Percentiles rank a stretch among this genome's conserved stretches.
Evolutionary conservation across 1,284 basidiomycete genomes (phyloP).

Genomic region (Mrakiaceae sp.): DNA sequence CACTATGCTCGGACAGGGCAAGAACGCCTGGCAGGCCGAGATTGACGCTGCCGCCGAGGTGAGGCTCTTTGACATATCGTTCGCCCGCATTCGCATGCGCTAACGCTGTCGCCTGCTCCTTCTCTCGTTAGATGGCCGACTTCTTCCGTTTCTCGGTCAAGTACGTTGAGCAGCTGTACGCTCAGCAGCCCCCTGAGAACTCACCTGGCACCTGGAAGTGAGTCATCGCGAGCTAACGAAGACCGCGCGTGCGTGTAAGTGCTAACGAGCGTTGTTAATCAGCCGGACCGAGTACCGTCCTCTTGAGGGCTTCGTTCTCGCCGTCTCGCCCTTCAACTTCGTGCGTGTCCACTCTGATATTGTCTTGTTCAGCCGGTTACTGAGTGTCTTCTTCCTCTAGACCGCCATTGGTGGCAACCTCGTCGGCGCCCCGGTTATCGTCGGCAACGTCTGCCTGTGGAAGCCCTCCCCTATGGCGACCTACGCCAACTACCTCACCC

Average conservation of each 20-base stretch:
- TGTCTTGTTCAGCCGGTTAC: background rate
- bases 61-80: conserved; percentile 22
- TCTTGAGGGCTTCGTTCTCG: conserved; percentile 93
- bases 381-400: conserved; percentile 14
- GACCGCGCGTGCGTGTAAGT: background rate
- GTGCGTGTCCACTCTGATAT: conserved; percentile 7
- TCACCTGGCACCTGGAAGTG: conserved; percentile 86
- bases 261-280: conserved; percentile 2
- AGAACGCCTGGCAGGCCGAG: conserved; percentile 99
- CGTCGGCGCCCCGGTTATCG: conserved; percentile 68
- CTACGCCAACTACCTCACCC: conserved; percentile 86
- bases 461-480: conserved; percentile 94
- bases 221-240: conserved; percentile 30
- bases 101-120: background rate
- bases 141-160: conserved; percentile 96
- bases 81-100: background rate
- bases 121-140: conserved; percentile 55
- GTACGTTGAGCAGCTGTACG: conserved; percentile 89
- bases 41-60: conserved; percentile 98
- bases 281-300: conserved; percentile 93
- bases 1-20: conserved; percentile 96
- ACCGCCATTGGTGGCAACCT: conserved; percentile 95
- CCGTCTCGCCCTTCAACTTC: conserved; percentile 97
- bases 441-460: conserved; percentile 94
- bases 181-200: conserved; percentile 81